Percentiles rank a stretch among this genome's conserved stretches.
Evolutionary conservation across 768 basidiomycete genomes (phyloP).

Genomic region (Imleria badia): DNA sequence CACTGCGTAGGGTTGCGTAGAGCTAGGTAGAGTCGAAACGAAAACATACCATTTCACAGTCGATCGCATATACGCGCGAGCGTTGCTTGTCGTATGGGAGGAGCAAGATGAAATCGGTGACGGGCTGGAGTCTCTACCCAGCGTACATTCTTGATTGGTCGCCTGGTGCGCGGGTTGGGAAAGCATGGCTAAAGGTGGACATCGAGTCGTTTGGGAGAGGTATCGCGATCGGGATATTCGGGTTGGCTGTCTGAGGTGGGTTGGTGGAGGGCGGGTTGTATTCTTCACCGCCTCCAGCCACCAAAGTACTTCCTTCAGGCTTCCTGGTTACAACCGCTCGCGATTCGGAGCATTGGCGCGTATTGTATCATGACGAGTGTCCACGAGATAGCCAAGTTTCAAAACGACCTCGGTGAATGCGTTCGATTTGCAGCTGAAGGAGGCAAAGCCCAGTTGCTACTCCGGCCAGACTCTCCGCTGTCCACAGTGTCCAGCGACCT

Average conservation of each 20-base stretch:
- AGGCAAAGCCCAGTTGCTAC: no score
- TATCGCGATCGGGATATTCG: constrained; percentile 54
- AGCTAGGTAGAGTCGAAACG: not conserved
- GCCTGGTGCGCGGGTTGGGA: constrained; percentile 93
- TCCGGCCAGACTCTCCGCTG: no score
- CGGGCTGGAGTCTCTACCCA: constrained; percentile 75
- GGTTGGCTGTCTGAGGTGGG: constrained; percentile 62
- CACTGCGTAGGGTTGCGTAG: constrained; percentile 51
- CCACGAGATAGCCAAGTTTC: no score
- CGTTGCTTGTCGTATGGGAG: constrained; percentile 31
- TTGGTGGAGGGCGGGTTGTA: constrained; percentile 71
- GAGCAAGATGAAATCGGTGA: constrained; percentile 31
- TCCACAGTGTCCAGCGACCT: no score
- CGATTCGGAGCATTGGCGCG: no score
- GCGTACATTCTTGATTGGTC: constrained; percentile 82
- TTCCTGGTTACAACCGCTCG: no score
- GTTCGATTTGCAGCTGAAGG: no score
- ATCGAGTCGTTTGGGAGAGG: constrained; percentile 35
- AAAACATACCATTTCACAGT: constrained; percentile 90
- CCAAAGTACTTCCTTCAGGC: no score
- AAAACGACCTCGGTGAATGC: no score
- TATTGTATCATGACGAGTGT: no score
- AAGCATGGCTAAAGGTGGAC: constrained; percentile 87
- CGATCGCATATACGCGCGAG: constrained; percentile 74
- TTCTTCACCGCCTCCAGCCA: no score